Base-by-base conservation (phyloP, 2,329 filamentous ascomycete species). In the Orbilia blumenaviensis region DNA sequence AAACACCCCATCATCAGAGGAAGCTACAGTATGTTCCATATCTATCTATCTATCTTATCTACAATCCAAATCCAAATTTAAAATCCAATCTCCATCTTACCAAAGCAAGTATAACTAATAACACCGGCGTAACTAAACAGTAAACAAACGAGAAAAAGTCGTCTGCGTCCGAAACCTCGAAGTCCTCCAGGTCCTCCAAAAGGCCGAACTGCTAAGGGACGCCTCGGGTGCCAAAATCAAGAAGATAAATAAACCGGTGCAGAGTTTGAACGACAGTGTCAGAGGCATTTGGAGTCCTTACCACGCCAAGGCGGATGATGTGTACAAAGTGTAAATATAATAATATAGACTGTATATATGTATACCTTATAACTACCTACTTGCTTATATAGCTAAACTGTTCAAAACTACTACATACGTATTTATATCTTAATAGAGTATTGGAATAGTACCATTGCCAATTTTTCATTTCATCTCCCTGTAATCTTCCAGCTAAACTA, bases 131-230 rank as follows among this genome's bases (percentile, higher is more conserved):
- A 14, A n/a, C 48, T 3, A 32, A 44, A 36, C 67, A 80, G 79
- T 98, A 86, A 98, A 97, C 83, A 94, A 94, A 78, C 87, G 89
- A 27, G 87, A 91, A 78, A 95, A 95, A 83, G 88, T 92, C 8
- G 89, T 98, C 62, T 97, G 94, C 83, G 93, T 98, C 69, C 89
- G 91, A 80, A 98, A 97, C 81, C 83, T 97, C 82, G 89, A 93
- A 80, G 88, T 89, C 29, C 88, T 90, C 75, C 90, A 96, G 82
- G 90, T 99, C 38, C 82, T 94, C 66, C 86, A 92, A 81, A 97
- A 97, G 86, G 89, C 87, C 0, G 87, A 91, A 82, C 83, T 93
- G 76, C 82, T 95, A 80, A 87, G 91, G 74, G 89, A 93, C 82
- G 88, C 90, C 21, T 93, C 87, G 79, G 92, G 92, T 73, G 90